Conservation (phyloP, 495 filamentous ascomycete genomes). For the Xylaria longipes region DNA sequence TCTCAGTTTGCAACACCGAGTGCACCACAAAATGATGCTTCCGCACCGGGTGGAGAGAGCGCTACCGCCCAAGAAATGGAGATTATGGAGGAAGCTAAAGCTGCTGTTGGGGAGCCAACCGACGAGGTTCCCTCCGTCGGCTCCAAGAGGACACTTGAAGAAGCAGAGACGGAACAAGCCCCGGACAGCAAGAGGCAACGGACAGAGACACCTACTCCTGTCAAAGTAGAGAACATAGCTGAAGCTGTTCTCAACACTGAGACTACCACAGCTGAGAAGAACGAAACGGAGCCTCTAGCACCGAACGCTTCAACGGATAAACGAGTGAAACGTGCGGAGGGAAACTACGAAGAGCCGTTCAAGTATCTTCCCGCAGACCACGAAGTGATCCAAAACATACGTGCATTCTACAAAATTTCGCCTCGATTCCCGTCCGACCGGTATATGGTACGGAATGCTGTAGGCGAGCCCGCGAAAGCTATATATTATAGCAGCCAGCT, state of each 20-base stretch:
- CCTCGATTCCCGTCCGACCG: constrained; percentile 83
- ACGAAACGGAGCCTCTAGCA: constrained; percentile 30
- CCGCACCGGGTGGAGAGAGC: constrained; percentile 35
- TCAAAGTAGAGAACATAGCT: constrained; percentile 27
- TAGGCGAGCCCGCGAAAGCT: constrained; percentile 79
- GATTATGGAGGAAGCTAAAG: constrained; percentile 43
- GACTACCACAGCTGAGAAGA: constrained; percentile 27
- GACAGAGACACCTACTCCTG: constrained; percentile 31
- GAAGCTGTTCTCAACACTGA: constrained; percentile 29
- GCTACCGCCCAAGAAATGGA: constrained; percentile 48
- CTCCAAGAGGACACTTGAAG: constrained; percentile 42
- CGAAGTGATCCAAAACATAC: constrained; percentile 74
- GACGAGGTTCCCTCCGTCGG: constrained; percentile 39
- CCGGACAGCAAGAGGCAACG: constrained; percentile 37
- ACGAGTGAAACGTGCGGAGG: constrained; percentile 34
- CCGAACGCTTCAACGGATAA: constrained; percentile 32
- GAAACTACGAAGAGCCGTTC: constrained; percentile 80
- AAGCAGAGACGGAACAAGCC: constrained; percentile 35
- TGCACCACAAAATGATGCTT: constrained; percentile 36
- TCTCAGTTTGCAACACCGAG: constrained; percentile 47
- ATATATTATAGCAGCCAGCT: constrained; percentile 95
- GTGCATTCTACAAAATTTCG: constrained; percentile 81
- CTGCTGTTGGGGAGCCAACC: constrained; percentile 39
- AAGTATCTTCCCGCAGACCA: constrained; percentile 80
- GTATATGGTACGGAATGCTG: constrained; percentile 94